Evolutionary conservation across 176 grass and related monocot species (phyloP), one percentile per base, ranked within the genome.

Genomic region (Miscanthus lutarioriparius): DNA sequence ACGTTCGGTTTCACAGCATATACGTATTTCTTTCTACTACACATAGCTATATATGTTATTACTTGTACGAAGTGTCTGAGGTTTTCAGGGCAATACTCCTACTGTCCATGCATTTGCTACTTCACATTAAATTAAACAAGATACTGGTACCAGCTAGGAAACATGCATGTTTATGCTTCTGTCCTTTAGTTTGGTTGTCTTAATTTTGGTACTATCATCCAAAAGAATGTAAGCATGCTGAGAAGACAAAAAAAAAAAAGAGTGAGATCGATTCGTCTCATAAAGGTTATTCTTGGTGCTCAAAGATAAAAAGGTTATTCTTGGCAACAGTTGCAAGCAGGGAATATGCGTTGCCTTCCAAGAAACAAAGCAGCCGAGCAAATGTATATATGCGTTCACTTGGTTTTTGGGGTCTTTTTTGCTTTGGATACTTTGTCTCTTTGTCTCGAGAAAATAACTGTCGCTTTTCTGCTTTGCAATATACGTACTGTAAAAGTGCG

Each of bases 331-430:
- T 0, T 67, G 68, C 76, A 74, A 59, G 48, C n/a, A 76, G 40
- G 25, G 88, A 66, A 86, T 82, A 54, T 85, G 82, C 61, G 16
- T 89, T 76, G 16, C 70, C 82, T 89, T 15, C 17, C 0, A 9
- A 76, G n/a, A 49, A 85, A 63, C 71, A 32, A 81, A 85, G 63
- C 25, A 27, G 19, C 45, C 54, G 6, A 30, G 7, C 30, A 53
- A 22, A 49, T 30, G 4, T 11, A 28, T 56, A 53, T 10, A 61
- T 76, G 20, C 39, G 11, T 80, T 87, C 47, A 62, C 73, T 40
- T 72, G 48, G n/a, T 78, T 72, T 53, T 26, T 0, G 7, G 26
- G 2, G n/a, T n/a, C n/a, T 33, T 74, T 84, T 79, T 79, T 44
- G 66, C 65, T 78, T 83, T 88, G 6, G 8, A 35, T 1, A 54